phyloP scores from a whole-genome alignment of 768 basidiomycete species.

The Hebeloma cylindrosporum region DNA sequence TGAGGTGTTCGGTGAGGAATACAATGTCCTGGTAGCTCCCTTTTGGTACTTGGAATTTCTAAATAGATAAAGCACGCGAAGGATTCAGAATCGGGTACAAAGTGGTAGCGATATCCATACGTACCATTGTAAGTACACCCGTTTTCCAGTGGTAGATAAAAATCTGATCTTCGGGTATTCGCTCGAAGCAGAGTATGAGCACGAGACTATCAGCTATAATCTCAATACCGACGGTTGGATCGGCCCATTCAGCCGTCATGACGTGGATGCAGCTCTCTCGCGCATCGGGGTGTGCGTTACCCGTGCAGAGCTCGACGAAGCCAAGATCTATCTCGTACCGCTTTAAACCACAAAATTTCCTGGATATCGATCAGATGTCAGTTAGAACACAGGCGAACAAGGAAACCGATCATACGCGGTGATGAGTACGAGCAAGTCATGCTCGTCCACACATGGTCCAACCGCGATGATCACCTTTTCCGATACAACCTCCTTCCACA shows the following conservation, averaged over 20 bases:
- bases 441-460: conserved; percentile 9
- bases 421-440: conserved; percentile 10
- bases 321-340: conserved; percentile 5
- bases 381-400: neutral
- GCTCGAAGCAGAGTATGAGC: too few relatives aligned
- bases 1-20: conserved; percentile 6
- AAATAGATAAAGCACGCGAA: neutral
- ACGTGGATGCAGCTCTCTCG: neutral
- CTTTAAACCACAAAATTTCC: neutral
- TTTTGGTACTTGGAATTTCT: conserved; percentile 6
- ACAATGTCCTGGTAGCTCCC: conserved; percentile 6
- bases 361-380: neutral
- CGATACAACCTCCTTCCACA: conserved; percentile 4
- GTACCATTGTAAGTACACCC: too few relatives aligned
- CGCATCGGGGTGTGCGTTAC: conserved; percentile 10
- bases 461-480: conserved; percentile 10
- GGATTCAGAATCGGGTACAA: too few relatives aligned
- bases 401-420: conserved; percentile 4
- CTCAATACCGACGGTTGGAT: conserved; percentile 8
- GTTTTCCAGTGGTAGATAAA: too few relatives aligned
- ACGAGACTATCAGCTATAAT: conserved; percentile 9
- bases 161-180: too few relatives aligned
- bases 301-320: conserved; percentile 5
- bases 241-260: neutral
- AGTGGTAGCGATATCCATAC: too few relatives aligned